Conservation (phyloP, 2,329 filamentous ascomycete species). For the Botrytis fragariae region DNA sequence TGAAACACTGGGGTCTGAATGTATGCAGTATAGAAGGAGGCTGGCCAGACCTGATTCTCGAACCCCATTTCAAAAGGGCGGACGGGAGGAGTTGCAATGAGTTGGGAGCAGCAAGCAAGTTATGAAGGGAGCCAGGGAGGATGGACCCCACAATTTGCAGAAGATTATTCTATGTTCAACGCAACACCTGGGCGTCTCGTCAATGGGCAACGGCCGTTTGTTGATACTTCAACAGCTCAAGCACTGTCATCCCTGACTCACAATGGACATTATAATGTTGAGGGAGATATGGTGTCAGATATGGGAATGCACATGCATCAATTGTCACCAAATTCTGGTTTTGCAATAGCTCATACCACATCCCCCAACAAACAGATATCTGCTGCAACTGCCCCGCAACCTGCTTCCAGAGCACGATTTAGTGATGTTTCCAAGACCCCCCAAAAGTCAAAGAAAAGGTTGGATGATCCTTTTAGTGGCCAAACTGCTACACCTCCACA, state of each 20-base stretch:
- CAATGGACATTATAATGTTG: slow-evolving; percentile 50
- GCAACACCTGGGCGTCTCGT: slow-evolving; percentile 58
- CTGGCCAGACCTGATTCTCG: slow-evolving; percentile 9
- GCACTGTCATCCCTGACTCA: slow-evolving; percentile 32
- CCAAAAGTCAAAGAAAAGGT: slow-evolving; percentile 40
- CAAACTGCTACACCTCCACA: slow-evolving; percentile 62
- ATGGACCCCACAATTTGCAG: slow-evolving; percentile 61
- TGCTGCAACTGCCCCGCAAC: slow-evolving; percentile 52
- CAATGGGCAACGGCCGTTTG: slow-evolving; percentile 33
- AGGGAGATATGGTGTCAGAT: slow-evolving; percentile 49
- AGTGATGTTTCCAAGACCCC: slow-evolving; percentile 42
- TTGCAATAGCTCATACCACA: slow-evolving; percentile 55
- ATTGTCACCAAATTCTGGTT: slow-evolving; percentile 52
- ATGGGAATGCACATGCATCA: slow-evolving; percentile 62
- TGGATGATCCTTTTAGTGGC: slow-evolving; percentile 37
- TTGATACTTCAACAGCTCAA: slow-evolving; percentile 31
- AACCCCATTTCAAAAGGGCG: slow-evolving; percentile 4
- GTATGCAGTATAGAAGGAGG: slow-evolving; percentile 17
- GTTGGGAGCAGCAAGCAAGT: slow-evolving; percentile 54
- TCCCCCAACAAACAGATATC: slow-evolving; percentile 53
- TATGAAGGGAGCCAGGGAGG: slow-evolving; percentile 48
- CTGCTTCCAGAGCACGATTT: slow-evolving; percentile 28
- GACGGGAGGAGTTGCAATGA: slow-evolving; percentile 54
- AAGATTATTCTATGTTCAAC: slow-evolving; percentile 65
- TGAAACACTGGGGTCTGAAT: slow-evolving; percentile 12